Evolutionary conservation across 2,329 filamentous ascomycete genomes (phyloP), one percentile per base, ranked within the genome.

Genomic region (Claviceps quebecensis): DNA sequence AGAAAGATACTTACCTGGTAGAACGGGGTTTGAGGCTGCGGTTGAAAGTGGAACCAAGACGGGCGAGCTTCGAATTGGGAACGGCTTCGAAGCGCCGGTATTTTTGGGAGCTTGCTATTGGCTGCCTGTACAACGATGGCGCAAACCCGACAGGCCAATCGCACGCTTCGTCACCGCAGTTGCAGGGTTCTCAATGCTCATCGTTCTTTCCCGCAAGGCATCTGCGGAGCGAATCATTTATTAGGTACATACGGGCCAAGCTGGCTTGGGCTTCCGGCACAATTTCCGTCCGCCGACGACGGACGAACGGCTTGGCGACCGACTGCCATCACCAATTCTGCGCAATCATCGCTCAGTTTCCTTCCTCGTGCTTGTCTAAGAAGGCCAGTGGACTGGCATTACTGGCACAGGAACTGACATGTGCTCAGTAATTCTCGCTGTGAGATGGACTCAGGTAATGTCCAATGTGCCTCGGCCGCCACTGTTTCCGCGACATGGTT

Each of bases 161-260:
- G 62, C 56, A 55, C 54, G 53, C 52, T 49, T 56, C 57, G 67
- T 67, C 65, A 68, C 65, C 55, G 55, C 57, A 4, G 48, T 45
- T 45, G 34, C 66, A 67, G 57, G 66, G 65, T 58, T 61, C 57
- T 62, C 62, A 64, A 66, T 62, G 64, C 64, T 58, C 62, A 64
- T 67, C 63, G 64, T 63, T 58, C 56, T 57, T 53, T 56, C 54
- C 51, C 53, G 50, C 46, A 29, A 45, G 23, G 8, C 45, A 22
- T 50, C 23, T 17, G 19, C 36, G 51, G 38, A 40, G 14, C 43
- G 22, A 43, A 40, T 36, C 37, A 37, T 47, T 37, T 23, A 26
- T 19, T 19, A 19, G 19, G 19, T 19, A 19, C 19, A 19, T 37
- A 43, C 38, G 51, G 51, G 14, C 22, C 26, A 44, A 14, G 17